phyloP scores from a whole-genome alignment of 768 basidiomycete genomes.

The Tulasnella sp. region DNA sequence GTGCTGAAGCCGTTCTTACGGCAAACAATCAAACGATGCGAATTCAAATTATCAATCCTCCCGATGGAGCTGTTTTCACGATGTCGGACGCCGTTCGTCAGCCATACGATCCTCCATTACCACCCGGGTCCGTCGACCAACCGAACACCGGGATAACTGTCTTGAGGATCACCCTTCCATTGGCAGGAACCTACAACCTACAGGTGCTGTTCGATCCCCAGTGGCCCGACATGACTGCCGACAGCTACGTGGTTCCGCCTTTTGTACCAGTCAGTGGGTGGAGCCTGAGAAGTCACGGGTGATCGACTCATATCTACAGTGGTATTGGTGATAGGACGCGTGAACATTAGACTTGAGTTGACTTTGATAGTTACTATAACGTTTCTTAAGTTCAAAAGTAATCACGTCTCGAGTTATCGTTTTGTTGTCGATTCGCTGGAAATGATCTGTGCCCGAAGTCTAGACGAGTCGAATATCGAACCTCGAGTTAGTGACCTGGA shows the following conservation, averaged over 20 bases:
- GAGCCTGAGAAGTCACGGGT: constrained; percentile 67
- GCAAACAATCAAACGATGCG: constrained; percentile 27
- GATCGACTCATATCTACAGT: too few species aligned
- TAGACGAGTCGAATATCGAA: too few species aligned
- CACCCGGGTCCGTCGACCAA: constrained; percentile 20
- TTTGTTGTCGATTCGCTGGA: too few species aligned
- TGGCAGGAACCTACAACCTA: constrained; percentile 55
- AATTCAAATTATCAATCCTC: constrained; percentile 25
- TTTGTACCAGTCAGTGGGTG: constrained; percentile 63
- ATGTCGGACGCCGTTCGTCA: constrained; percentile 19
- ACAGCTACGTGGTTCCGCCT: constrained; percentile 53
- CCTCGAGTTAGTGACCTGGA: too few species aligned
- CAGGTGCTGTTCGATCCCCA: constrained; percentile 88
- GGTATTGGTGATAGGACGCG: too few species aligned
- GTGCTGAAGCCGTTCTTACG: constrained; percentile 25
- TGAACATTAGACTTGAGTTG: too few species aligned
- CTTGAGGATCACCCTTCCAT: constrained; percentile 25
- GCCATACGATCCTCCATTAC: constrained; percentile 23
- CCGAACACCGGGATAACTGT: constrained; percentile 28
- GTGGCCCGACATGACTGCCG: constrained; percentile 58
- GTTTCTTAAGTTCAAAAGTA: too few species aligned
- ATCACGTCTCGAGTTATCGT: too few species aligned
- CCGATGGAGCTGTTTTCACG: constrained; percentile 25
- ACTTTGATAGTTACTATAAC: too few species aligned
- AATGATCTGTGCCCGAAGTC: too few species aligned